These are phyloP conservation scores for Malassezia yamatoensis DNA, from an alignment of 1,284 basidiomycete genomes.

Conservation along the genomic window DNA sequence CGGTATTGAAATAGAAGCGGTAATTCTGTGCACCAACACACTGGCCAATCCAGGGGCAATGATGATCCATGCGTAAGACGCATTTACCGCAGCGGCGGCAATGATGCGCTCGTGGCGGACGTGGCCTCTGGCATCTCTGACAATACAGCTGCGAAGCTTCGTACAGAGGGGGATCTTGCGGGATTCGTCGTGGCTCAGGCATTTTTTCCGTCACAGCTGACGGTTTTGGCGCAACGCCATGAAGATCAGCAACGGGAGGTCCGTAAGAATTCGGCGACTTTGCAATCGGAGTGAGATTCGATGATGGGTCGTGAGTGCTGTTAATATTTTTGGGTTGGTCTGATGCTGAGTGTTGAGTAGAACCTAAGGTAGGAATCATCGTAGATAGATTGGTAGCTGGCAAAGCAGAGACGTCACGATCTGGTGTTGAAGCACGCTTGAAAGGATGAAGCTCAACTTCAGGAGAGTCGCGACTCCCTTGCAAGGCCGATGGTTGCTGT, in stretches of 20 bases:
- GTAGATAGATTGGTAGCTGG: neutral
- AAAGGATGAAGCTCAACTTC: neutral
- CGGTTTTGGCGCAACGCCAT: neutral
- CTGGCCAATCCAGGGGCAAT: slow-evolving; percentile 54
- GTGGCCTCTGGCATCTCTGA: slow-evolving; percentile 6
- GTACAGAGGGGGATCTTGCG: slow-evolving; percentile 8
- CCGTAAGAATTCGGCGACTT: neutral
- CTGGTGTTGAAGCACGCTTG: neutral
- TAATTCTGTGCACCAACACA: slow-evolving; percentile 49
- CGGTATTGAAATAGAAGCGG: slow-evolving; percentile 57
- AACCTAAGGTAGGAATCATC: neutral
- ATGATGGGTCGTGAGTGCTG: neutral
- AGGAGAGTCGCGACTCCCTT: too few species aligned
- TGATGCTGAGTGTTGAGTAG: neutral
- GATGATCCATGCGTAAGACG: slow-evolving; percentile 51
- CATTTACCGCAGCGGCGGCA: slow-evolving; percentile 44
- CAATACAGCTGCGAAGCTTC: slow-evolving; percentile 7
- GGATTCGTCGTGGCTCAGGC: slow-evolving; percentile 8
- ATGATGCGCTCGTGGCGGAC: slow-evolving; percentile 46
- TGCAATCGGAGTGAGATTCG: neutral
- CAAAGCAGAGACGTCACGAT: slow-evolving; percentile 1
- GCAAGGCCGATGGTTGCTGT: neutral
- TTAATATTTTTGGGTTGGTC: neutral
- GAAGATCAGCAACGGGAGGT: neutral
- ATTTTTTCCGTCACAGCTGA: neutral